phyloP scores from a whole-genome alignment of 371 early-diverging fungal genomes.

The Actinomortierella ambigua region DNA sequence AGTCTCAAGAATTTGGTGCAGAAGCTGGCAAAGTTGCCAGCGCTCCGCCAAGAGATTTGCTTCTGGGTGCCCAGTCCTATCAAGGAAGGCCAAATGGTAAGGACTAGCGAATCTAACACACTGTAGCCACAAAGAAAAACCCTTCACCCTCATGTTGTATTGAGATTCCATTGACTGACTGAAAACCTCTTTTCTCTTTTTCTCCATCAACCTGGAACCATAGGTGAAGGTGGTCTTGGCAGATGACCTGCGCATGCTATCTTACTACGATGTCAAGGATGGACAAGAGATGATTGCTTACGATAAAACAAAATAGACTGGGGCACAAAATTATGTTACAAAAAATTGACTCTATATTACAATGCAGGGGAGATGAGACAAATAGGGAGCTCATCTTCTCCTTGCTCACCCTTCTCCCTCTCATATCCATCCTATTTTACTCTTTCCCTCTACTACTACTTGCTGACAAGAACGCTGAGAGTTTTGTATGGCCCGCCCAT shows the following conservation, averaged over 20 bases:
- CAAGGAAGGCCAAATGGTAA: conserved; percentile 27
- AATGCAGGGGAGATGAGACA: too few species aligned
- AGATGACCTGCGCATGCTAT: conserved; percentile 52
- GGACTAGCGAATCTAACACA: background rate
- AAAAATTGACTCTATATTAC: too few species aligned
- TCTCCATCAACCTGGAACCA: conserved; percentile 3
- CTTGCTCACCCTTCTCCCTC: too few species aligned
- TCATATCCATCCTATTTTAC: background rate
- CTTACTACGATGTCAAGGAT: conserved; percentile 44
- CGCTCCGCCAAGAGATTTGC: conserved; percentile 34
- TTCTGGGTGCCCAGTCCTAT: conserved; percentile 25
- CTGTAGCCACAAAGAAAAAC: conserved; percentile 7
- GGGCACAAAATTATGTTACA: too few species aligned
- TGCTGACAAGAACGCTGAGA: conserved; percentile 22
- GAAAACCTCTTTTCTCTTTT: background rate
- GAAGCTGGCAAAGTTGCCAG: conserved; percentile 44
- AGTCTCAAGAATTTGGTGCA: conserved; percentile 51
- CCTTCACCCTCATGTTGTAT: background rate
- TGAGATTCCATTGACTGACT: background rate
- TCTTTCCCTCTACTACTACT: conserved; percentile 3
- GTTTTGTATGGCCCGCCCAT: conserved; percentile 38
- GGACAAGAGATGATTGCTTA: conserved; percentile 44
- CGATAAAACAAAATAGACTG: conserved; percentile 10
- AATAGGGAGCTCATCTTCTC: too few species aligned
- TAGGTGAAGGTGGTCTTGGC: conserved; percentile 41